Evolutionary conservation across 106 monocot species (phyloP), one percentile per base, ranked within the genome.

Genomic region (Dendrobium officinale): DNA sequence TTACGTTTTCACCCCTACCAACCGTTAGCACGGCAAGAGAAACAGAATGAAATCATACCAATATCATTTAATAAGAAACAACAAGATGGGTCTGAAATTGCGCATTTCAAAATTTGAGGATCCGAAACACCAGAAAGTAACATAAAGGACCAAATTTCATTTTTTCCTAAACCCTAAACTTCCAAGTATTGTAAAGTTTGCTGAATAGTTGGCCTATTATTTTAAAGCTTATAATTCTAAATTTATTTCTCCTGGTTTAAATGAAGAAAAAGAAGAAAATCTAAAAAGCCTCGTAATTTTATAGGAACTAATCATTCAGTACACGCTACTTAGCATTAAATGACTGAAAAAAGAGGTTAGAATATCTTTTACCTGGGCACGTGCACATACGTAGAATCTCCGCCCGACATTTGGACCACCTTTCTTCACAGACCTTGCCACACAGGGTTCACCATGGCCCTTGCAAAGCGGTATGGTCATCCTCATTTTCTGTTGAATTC

Each of bases 391-490:
- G 79, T 99, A 95, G 80, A 99, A 99, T 48, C 87, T 78, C n/a
- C 95, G 89, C 66, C 98, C 98, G 68, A 87, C 79, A 88, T 99
- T 99, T 66, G 95, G 81, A 43, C 98, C 98, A 80, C 86, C 37
- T 80, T 88, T 97, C 84, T 94, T 99, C 43, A 99, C 98, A 42
- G 83, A 90, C 76, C 98, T 92, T 70, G 95, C 87, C 85, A 99
- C 95, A 88, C 98, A 99, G 16, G 98, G 98, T 88, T 99, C 98
- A 73, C 80, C 74, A 85, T 99, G 98, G 2, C 95, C 95, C 83
- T 88, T 98, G 83, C 98, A 99, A 42, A 91, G 87, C 72, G 98
- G 98, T 85, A 99, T 70, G 76, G 85, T 99, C 64, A 64, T 93
- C 47, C 88, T 95, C 98, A 99, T 99, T 85, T 85, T 95, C 79